Percentiles rank a stretch among this genome's conserved stretches.
Conservation (phyloP, 1,284 basidiomycete genomes). For the Naganishia sp. region DNA sequence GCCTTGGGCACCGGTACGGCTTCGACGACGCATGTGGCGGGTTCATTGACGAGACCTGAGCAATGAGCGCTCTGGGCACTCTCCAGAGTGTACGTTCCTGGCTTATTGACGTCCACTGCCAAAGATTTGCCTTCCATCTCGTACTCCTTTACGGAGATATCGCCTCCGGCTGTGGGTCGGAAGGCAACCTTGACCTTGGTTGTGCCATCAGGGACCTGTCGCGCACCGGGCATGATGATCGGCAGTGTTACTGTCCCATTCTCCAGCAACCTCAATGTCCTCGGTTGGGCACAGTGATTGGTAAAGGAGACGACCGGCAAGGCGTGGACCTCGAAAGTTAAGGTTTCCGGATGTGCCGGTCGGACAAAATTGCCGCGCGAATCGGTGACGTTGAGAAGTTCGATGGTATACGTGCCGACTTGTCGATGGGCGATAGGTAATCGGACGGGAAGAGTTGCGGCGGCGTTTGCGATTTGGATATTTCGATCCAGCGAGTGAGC, state of each 20-base stretch:
- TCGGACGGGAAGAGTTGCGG: constrained; percentile 45
- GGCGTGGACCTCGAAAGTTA: constrained; percentile 56
- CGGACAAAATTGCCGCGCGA: constrained; percentile 57
- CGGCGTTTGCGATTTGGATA: constrained; percentile 29
- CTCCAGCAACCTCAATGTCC: constrained; percentile 36
- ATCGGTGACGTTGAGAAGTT: constrained; percentile 51
- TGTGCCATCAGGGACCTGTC: constrained; percentile 33
- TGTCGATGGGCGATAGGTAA: constrained; percentile 44
- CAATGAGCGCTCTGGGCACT: constrained; percentile 72
- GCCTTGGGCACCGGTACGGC: constrained; percentile 74
- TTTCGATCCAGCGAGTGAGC: background rate
- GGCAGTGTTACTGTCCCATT: constrained; percentile 40
- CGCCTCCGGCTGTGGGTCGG: constrained; percentile 33
- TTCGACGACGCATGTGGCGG: constrained; percentile 72
- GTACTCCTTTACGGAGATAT: constrained; percentile 63
- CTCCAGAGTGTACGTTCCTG: constrained; percentile 80
- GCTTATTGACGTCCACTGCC: constrained; percentile 62
- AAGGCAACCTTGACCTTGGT: constrained; percentile 37
- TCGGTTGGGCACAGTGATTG: constrained; percentile 45
- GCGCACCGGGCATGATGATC: constrained; percentile 34
- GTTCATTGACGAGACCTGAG: constrained; percentile 77
- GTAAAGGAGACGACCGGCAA: constrained; percentile 57
- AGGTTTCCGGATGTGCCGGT: constrained; percentile 56
- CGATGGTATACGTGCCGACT: constrained; percentile 55
- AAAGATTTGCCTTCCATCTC: constrained; percentile 58